A percentile compares a stretch with the other conserved stretches of the same genome.
Conservation (phyloP, 2,329 filamentous ascomycete species). For the Lachnellula cervina region DNA sequence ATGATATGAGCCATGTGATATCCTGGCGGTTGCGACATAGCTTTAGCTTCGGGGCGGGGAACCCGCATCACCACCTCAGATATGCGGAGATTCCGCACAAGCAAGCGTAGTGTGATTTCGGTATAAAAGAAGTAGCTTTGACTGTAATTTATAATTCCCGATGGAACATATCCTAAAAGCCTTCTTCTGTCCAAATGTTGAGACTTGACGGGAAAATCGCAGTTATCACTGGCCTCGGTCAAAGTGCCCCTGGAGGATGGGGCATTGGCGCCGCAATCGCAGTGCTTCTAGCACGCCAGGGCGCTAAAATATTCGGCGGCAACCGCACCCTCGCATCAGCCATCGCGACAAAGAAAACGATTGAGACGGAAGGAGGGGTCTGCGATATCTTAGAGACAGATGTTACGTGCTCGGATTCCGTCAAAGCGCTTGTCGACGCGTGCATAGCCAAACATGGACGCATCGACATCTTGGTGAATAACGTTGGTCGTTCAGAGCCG, state of each 20-base stretch:
- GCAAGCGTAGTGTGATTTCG: neutral
- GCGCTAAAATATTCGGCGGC: slow-evolving; percentile 47
- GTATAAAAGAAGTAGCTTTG: neutral
- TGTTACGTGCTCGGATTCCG: slow-evolving; percentile 47
- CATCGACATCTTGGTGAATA: slow-evolving; percentile 57
- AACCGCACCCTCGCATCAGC: slow-evolving; percentile 41
- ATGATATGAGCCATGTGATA: neutral
- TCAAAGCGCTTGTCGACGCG: slow-evolving; percentile 47
- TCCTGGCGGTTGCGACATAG: neutral
- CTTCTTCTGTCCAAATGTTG: slow-evolving; percentile 27
- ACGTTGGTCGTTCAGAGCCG: slow-evolving; percentile 53
- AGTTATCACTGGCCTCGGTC: slow-evolving; percentile 42
- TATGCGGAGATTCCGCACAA: neutral
- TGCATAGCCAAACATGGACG: slow-evolving; percentile 48
- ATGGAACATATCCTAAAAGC: neutral
- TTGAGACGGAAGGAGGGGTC: slow-evolving; percentile 28
- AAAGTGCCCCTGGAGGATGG: slow-evolving; percentile 39
- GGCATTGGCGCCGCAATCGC: slow-evolving; percentile 48
- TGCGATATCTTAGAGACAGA: slow-evolving; percentile 35
- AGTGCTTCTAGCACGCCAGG: slow-evolving; percentile 43
- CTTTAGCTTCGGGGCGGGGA: neutral
- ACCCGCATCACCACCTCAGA: neutral
- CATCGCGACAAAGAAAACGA: slow-evolving; percentile 35
- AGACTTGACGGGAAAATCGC: slow-evolving; percentile 37
- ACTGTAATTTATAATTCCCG: neutral